Evolutionary conservation across 2,329 filamentous ascomycete species (phyloP).

Genomic region (Orbilia ellipsospora): DNA sequence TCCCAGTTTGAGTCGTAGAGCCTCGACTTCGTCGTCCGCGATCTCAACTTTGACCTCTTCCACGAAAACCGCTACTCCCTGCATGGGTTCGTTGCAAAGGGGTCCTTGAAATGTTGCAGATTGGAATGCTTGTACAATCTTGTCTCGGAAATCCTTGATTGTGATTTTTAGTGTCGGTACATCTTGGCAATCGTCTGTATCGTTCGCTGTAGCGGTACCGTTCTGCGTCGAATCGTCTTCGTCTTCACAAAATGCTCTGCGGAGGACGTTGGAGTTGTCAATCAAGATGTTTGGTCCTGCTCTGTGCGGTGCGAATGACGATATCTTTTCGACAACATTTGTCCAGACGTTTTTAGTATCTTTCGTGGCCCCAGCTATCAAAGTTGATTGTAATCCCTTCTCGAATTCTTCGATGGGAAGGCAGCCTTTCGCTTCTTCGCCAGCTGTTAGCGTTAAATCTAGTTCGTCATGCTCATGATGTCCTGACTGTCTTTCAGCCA

Average conservation of each 20-base stretch:
- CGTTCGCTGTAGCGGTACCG: constrained; percentile 55
- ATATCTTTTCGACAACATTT: constrained; percentile 79
- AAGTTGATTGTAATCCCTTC: constrained; percentile 73
- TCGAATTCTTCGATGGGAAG: constrained; percentile 82
- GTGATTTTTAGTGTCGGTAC: constrained; percentile 59
- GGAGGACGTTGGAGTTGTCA: constrained; percentile 67
- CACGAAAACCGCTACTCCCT: constrained; percentile 90
- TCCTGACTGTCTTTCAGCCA: constrained; percentile 74
- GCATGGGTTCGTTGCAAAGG: constrained; percentile 89
- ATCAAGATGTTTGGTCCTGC: constrained; percentile 90
- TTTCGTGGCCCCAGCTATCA: constrained; percentile 74
- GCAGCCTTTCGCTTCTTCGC: constrained; percentile 70
- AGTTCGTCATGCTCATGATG: constrained; percentile 63
- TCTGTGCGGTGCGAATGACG: constrained; percentile 87
- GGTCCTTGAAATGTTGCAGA: constrained; percentile 88
- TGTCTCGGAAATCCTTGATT: constrained; percentile 81
- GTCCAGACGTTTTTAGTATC: constrained; percentile 81
- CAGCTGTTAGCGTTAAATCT: constrained; percentile 64
- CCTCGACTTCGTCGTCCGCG: constrained; percentile 65
- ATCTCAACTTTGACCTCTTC: constrained; percentile 78
- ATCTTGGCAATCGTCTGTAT: constrained; percentile 56
- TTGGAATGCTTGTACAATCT: constrained; percentile 93
- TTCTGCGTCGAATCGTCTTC: constrained; percentile 29
- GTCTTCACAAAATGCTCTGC: constrained; percentile 71
- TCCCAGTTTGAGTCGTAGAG: constrained; percentile 74